Percentiles rank a stretch among this genome's conserved stretches.
These are phyloP conservation scores for Mycena crocata DNA, from an alignment of 768 basidiomycete species.

Conservation along the genomic window DNA sequence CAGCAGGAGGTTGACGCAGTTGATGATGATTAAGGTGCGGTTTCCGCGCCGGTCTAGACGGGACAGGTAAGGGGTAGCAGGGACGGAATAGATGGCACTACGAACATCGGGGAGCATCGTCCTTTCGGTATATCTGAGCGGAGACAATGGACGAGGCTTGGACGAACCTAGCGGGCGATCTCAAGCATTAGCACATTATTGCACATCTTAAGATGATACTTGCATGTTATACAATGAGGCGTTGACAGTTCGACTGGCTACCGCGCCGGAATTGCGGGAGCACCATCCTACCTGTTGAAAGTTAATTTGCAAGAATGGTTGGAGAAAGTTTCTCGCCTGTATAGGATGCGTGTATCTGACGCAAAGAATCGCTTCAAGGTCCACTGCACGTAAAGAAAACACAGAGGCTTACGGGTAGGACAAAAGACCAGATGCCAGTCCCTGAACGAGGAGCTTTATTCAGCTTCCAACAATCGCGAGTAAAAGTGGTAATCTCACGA, in stretches of 20 bases:
- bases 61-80: not conserved
- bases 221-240: slow-evolving; percentile 71
- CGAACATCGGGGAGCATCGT: slow-evolving; percentile 69
- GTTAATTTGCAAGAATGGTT: not conserved
- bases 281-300: slow-evolving; percentile 61
- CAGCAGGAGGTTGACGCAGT: slow-evolving; percentile 59
- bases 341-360: slow-evolving; percentile 61
- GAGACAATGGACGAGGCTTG: slow-evolving; percentile 59
- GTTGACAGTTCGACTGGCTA: slow-evolving; percentile 69
- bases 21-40: slow-evolving; percentile 62
- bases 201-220: slow-evolving; percentile 6
- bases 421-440: slow-evolving; percentile 55
- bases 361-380: slow-evolving; percentile 30
- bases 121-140: slow-evolving; percentile 66
- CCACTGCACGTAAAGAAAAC: slow-evolving; percentile 13
- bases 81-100: slow-evolving; percentile 1
- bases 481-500: slow-evolving; percentile 46
- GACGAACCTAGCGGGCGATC: slow-evolving; percentile 46
- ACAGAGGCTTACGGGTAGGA: slow-evolving; percentile 54
- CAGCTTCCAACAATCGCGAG: not conserved
- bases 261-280: slow-evolving; percentile 69
- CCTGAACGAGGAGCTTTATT: slow-evolving; percentile 40
- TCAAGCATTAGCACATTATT: slow-evolving; percentile 25
- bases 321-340: slow-evolving; percentile 43
- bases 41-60: slow-evolving; percentile 68